Conservation (phyloP, 2,329 filamentous ascomycete species). For the Trichophyton simii region DNA sequence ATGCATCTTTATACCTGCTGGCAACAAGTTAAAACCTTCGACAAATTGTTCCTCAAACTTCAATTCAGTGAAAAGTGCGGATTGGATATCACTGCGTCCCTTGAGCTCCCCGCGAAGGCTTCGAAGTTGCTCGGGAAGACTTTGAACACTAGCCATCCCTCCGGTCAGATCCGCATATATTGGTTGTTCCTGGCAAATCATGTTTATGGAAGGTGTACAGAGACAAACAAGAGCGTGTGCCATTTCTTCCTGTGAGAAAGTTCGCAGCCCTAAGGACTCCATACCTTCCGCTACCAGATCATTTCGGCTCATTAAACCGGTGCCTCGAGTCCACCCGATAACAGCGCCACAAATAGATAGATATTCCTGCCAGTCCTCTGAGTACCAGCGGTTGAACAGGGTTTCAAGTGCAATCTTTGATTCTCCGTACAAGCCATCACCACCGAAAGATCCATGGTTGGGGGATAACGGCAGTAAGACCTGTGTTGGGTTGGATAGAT, state of each 20-base stretch:
- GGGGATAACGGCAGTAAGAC: constrained; percentile 34
- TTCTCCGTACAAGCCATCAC: constrained; percentile 35
- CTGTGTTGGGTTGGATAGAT: constrained; percentile 25
- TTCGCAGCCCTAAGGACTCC: constrained; percentile 27
- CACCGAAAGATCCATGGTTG: constrained; percentile 34
- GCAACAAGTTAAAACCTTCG: not conserved
- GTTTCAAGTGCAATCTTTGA: constrained; percentile 32
- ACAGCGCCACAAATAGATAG: constrained; percentile 30
- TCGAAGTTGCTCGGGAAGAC: not conserved
- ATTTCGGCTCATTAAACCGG: constrained; percentile 33
- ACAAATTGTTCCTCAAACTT: constrained; percentile 5
- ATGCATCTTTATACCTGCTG: not conserved
- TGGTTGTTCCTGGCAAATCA: constrained; percentile 21
- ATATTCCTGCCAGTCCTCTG: constrained; percentile 29
- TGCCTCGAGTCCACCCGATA: constrained; percentile 38
- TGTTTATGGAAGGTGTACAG: constrained; percentile 22
- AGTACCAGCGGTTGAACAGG: constrained; percentile 24
- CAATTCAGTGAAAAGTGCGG: constrained; percentile 17
- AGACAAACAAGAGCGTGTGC: constrained; percentile 15
- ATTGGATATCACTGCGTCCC: constrained; percentile 14
- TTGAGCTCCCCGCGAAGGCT: constrained; percentile 14
- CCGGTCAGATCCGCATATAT: constrained; percentile 10
- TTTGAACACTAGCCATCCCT: not conserved
- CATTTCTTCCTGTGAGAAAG: constrained; percentile 34
- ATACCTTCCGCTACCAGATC: constrained; percentile 30